Evolutionary conservation across 495 filamentous ascomycete species (phyloP).

Genomic region (Talaromyces trachyspermus): DNA sequence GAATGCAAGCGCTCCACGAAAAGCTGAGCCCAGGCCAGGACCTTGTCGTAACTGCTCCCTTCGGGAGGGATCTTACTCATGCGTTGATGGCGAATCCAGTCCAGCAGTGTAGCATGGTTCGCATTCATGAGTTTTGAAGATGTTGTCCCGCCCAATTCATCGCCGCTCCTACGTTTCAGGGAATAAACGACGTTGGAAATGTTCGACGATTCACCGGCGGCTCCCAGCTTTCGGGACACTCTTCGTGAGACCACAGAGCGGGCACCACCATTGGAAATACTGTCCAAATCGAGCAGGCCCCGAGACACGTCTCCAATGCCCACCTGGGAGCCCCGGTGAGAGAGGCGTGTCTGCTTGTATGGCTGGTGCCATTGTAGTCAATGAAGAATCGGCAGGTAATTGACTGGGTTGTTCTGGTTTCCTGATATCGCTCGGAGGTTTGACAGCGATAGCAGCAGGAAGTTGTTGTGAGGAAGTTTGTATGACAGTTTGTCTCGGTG

Average conservation of each 20-base stretch:
- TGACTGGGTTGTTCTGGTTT: neutral
- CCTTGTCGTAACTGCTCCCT: slow-evolving; percentile 33
- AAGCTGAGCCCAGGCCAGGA: slow-evolving; percentile 24
- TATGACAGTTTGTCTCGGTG: too few relatives aligned
- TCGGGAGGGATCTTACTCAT: slow-evolving; percentile 31
- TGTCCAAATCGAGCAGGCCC: slow-evolving; percentile 18
- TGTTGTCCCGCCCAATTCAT: slow-evolving; percentile 16
- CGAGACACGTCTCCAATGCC: slow-evolving; percentile 7
- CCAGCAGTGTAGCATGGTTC: slow-evolving; percentile 21
- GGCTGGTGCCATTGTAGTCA: neutral
- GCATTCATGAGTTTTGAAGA: slow-evolving; percentile 10
- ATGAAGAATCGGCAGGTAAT: neutral
- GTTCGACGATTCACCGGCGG: slow-evolving; percentile 12
- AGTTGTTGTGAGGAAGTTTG: neutral
- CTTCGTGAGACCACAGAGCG: slow-evolving; percentile 9
- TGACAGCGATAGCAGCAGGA: neutral
- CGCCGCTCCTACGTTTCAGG: slow-evolving; percentile 19
- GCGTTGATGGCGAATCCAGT: slow-evolving; percentile 19
- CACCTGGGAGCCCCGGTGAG: neutral
- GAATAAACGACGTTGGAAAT: slow-evolving; percentile 20
- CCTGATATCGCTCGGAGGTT: too few relatives aligned
- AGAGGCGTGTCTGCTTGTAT: neutral
- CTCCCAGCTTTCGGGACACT: slow-evolving; percentile 17
- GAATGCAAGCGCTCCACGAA: slow-evolving; percentile 17
- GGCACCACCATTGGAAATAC: slow-evolving; percentile 15